phyloP scores from a whole-genome alignment of 805 yeast genomes.

The Candida quercuum region DNA sequence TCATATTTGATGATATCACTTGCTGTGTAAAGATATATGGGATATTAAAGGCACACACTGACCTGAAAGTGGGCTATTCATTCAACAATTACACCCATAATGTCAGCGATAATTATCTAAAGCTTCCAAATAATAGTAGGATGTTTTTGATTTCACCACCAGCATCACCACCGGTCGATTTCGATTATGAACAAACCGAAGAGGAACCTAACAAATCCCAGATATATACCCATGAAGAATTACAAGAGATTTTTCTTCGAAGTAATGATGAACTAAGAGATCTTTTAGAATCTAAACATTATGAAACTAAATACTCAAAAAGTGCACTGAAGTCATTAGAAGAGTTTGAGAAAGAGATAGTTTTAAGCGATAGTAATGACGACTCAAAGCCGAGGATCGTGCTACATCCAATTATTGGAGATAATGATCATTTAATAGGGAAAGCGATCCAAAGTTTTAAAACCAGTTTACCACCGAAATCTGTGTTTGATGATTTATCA shows the following conservation, averaged over 20 bases:
- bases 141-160: constrained; percentile 38
- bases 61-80: constrained; percentile 15
- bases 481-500: constrained; percentile 30
- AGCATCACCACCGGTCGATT: constrained; percentile 36
- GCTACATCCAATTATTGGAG: constrained; percentile 20
- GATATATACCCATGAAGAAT: constrained; percentile 22
- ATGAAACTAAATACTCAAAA: constrained; percentile 6
- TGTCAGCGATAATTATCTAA: constrained; percentile 19
- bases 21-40: constrained; percentile 7
- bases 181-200: constrained; percentile 32
- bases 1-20: constrained; percentile 17
- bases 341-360: constrained; percentile 15
- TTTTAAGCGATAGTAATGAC: constrained; percentile 17
- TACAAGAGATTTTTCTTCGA: constrained; percentile 15
- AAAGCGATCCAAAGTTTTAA: constrained; percentile 21
- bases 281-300: constrained; percentile 9
- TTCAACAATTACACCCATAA: constrained; percentile 10
- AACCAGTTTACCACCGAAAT: constrained; percentile 33
- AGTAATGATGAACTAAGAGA: constrained; percentile 16
- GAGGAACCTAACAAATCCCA: constrained; percentile 30
- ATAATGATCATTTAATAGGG: constrained; percentile 20
- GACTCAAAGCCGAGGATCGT: constrained; percentile 19
- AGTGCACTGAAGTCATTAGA: constrained; percentile 4
- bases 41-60: constrained; percentile 2
- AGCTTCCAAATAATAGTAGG: constrained; percentile 28